A percentile compares a stretch with the other conserved stretches of the same genome.
phyloP scores from a whole-genome alignment of 352 stramenopile genomes.

The Pythium aquatile region DNA sequence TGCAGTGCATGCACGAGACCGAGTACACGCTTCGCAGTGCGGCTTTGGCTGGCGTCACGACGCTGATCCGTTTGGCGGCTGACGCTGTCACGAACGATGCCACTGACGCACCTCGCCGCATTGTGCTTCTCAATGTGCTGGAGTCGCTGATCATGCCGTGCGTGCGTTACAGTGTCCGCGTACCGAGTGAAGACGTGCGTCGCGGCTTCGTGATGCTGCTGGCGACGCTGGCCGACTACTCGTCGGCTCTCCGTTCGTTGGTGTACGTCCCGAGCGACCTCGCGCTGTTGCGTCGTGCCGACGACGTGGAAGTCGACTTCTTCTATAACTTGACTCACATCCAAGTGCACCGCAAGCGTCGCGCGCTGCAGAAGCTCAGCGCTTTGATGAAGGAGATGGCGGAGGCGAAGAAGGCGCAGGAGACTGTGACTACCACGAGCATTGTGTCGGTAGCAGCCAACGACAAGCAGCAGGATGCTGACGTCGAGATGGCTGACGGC shows the following conservation, averaged over 20 bases:
- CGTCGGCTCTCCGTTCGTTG: slow-evolving; percentile 36
- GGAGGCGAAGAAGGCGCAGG: slow-evolving; percentile 34
- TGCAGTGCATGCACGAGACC: slow-evolving; percentile 80
- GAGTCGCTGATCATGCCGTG: slow-evolving; percentile 89
- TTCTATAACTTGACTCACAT: slow-evolving; percentile 99
- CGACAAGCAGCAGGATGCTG: slow-evolving; percentile 1
- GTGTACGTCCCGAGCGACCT: slow-evolving; percentile 73
- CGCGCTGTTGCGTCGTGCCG: slow-evolving; percentile 60
- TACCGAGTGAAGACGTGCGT: slow-evolving; percentile 66
- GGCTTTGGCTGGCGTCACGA: slow-evolving; percentile 58
- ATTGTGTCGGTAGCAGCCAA: not conserved
- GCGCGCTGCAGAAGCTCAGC: slow-evolving; percentile 90
- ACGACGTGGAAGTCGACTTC: slow-evolving; percentile 96
- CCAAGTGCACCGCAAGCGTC: slow-evolving; percentile 94
- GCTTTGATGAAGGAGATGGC: slow-evolving; percentile 84
- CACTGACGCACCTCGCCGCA: slow-evolving; percentile 2
- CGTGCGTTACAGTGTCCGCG: slow-evolving; percentile 80
- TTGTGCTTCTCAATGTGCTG: slow-evolving; percentile 67
- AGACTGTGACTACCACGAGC: slow-evolving; percentile 4
- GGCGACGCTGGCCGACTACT: slow-evolving; percentile 56
- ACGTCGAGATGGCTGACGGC: slow-evolving; percentile 17
- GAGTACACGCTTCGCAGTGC: slow-evolving; percentile 84
- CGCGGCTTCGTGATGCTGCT: slow-evolving; percentile 87
- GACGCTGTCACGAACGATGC: slow-evolving; percentile 24
- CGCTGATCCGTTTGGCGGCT: slow-evolving; percentile 48